Evolutionary conservation across 257 asterid genomes (phyloP), one percentile per base, ranked within the genome.

Genomic region (Cruciata laevipes): DNA sequence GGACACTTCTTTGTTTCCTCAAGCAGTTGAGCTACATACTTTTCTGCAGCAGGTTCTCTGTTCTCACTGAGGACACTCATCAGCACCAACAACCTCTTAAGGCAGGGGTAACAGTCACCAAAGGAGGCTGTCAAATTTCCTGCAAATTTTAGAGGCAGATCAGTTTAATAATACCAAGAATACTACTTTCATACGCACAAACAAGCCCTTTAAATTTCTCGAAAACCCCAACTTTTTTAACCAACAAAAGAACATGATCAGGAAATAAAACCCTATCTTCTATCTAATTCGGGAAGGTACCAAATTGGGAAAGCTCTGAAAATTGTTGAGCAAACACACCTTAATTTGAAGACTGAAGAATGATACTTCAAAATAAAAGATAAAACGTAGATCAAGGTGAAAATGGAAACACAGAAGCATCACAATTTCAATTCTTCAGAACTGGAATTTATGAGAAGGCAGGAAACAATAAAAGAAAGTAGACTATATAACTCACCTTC

Each of bases 211-310:
- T 77, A 67, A 59, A 57, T 25, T 70, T 75, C 23, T 52, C 64
- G 24, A 80, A 7, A n/a, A 67, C 38, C 76, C 71, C 80, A 73
- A 68, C 80, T 27, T 56, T 76, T 11, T 60, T 65, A 4, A 51
- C 87, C 73, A 90, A 35, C 64, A 94, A 60, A 63, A 90, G 77
- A 20, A 94, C 76, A 72, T 94, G 96, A 72, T 94, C 97, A 55
- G 96, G 93, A 68, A 90, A 83, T 76, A 85, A 69, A 76, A 94
- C 88, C 80, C 90, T 63, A 79, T 82, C 83, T 81, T 90, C 91
- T 1, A 87, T 69, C 66, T 74, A 78, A 83, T 70, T 0, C 81
- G 86, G 24, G 75, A 65, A 7, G 64, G 44, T n/a, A 78, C 70
- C 27, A 76, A 70, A 42, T 73, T 61, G 47, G 71, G 73, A 73